Evolutionary conservation across 176 grass and related monocot species (phyloP).

Genomic region (Cenchrus purpureus): DNA sequence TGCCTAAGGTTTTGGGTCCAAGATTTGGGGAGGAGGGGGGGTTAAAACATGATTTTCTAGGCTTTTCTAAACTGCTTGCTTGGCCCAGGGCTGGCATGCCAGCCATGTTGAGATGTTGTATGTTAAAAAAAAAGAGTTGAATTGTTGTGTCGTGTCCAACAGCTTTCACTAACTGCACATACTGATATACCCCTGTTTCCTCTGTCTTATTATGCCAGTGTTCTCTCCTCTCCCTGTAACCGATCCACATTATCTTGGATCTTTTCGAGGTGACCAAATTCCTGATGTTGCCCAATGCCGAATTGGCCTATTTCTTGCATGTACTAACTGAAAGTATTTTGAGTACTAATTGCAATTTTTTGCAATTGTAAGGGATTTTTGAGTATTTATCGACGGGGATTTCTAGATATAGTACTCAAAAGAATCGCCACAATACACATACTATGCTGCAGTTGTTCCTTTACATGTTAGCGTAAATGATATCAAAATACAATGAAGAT

Average conservation of each 20-base stretch:
- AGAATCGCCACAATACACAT: not conserved
- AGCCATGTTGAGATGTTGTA: too few relatives aligned
- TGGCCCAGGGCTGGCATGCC: not conserved
- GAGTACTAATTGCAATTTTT: too few relatives aligned
- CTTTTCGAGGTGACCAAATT: not conserved
- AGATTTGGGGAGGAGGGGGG: not conserved
- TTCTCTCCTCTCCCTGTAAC: not conserved
- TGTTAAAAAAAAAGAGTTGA: too few relatives aligned
- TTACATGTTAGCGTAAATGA: not conserved
- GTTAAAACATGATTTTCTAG: not conserved
- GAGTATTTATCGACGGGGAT: too few relatives aligned
- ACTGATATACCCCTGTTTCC: not conserved
- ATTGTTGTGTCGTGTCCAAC: slow-evolving; percentile 1
- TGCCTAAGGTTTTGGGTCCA: not conserved
- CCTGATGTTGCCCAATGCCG: not conserved
- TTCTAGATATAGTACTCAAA: too few relatives aligned
- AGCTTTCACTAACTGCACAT: slow-evolving; percentile 9
- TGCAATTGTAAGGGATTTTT: too few relatives aligned
- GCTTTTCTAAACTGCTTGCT: not conserved
- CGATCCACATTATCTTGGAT: slow-evolving; percentile 8
- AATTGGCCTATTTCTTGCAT: too few relatives aligned
- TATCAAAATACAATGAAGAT: slow-evolving; percentile 20
- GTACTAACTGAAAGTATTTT: too few relatives aligned
- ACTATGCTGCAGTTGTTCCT: not conserved
- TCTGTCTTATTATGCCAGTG: not conserved